Evolutionary conservation across 2,329 filamentous ascomycete species (phyloP), one percentile per base, ranked within the genome.

Genomic region (Fusarium paranaense): DNA sequence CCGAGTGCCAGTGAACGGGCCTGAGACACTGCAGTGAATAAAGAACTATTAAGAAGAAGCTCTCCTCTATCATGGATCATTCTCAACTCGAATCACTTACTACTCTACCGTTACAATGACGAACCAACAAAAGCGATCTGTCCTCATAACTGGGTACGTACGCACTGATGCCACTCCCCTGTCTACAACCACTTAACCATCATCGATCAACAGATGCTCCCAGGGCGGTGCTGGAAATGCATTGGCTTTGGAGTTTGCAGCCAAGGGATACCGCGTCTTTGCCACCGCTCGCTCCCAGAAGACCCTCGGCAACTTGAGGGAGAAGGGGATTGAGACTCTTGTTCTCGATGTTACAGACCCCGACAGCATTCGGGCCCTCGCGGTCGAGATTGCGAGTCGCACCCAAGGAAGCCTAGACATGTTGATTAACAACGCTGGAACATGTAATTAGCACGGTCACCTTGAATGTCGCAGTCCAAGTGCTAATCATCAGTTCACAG

Each of bases 371-470:
- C 8, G 13, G 0, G 37, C n/a, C 5, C 47, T 70, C 1, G 69
- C 58, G 3, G 7, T 38, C 10, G 68, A 69, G 35, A 66, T 70
- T 0, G 2, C 2, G 0, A 45, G 37, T 4, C 1, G 66, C 1
- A 70, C 68, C 0, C 61, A 57, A 20, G 68, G 68, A 0, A 16
- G 16, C 5, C 13, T 70, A 10, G 61, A 70, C 16, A 54, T 71
- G 20, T n/a, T 71, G 1, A 59, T 71, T 2, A 71, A 71, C 9
- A 71, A 71, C 13, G 68, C 68, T 16, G 66, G 66, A 18, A 40
- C 52, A 7, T 32, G 68, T 70, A 30, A 35, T 45, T 18, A 18
- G 7, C 35, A 37, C 35, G 1, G 14, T 37, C 35, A 5, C 16
- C 35, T 18, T 37, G 37, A 38, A 38, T n/a, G 18, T 38, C 4